Evolutionary conservation across 345 rosid genomes (phyloP).

Genomic region (Gossypium arboreum): DNA sequence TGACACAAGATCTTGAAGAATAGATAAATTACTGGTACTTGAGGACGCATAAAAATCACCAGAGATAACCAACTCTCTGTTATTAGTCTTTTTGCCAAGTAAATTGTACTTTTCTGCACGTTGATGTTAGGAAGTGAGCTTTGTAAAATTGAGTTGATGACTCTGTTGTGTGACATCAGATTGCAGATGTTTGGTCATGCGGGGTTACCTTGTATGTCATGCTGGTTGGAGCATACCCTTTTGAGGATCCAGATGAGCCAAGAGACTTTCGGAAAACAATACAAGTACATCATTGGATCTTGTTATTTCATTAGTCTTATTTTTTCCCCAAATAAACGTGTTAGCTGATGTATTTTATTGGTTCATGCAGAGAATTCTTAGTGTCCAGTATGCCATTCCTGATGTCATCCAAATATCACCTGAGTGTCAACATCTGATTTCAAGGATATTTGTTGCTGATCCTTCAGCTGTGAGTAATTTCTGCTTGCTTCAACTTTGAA

Average conservation of each 20-base stretch:
- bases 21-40: background rate
- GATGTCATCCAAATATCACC: constrained; percentile 65
- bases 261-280: constrained; percentile 85
- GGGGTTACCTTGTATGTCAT: constrained; percentile 93
- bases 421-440: constrained; percentile 75
- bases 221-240: constrained; percentile 95
- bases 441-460: constrained; percentile 82
- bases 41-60: background rate
- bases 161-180: constrained; percentile 37
- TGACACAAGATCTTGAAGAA: background rate
- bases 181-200: constrained; percentile 99
- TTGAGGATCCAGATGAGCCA: constrained; percentile 95
- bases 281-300: constrained; percentile 39
- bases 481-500: background rate
- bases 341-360: background rate
- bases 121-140: background rate
- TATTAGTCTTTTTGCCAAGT: background rate
- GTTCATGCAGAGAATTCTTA: constrained; percentile 65
- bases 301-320: background rate
- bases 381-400: constrained; percentile 83
- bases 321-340: background rate
- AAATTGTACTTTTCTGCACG: background rate
- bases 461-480: constrained; percentile 54
- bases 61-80: background rate
- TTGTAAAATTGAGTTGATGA: constrained; percentile 5